Evolutionary conservation across 306 rosid species (phyloP), one percentile per base, ranked within the genome.

Genomic region (Corylus heterophylla): DNA sequence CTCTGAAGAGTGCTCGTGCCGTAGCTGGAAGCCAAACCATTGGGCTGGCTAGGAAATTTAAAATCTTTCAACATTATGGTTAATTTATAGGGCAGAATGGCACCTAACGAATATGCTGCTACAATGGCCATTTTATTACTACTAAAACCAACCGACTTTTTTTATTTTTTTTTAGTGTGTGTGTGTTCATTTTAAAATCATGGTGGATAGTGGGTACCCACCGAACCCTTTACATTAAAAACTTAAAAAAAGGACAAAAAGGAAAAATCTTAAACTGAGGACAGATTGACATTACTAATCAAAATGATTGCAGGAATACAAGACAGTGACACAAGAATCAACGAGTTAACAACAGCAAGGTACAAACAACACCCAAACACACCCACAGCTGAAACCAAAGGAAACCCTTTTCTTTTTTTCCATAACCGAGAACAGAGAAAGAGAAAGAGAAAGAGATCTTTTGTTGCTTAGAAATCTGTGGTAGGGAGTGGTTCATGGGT

Each of bases 401-500:
- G 76, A 77, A 74, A 78, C 74, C 79, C 70, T 22, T 22, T 22
- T 22, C 0, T 22, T 22, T 22, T 20, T 25, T 62, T 55, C 56
- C 76, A 31, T 27, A 49, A 71, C 58, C 18, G 8, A 20, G 73
- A 70, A 80, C 74, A 1, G 1, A 45, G 12, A 11, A 22, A 47
- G 49, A 68, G 20, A 16, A 50, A 27, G 25, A 39, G 50, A 42
- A 3, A 64, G 22, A 16, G 31, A 7, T 8, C 55, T 22, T 22
- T 55, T 16, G 52, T 55, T 20, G 27, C 75, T 73, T 62, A 89
- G 83, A 86, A 88, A 17, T 88, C 94, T 0, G 92, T 42, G 37
- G 87, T 29, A 3, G 96, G 94, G 6, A 90, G 82, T 42, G 81
- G 89, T 71, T 90, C 91, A 56, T 89, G 90, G 35, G 91, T 84